Conservation (phyloP, 805 yeast genomes). For the Kuraishia floccosa region DNA sequence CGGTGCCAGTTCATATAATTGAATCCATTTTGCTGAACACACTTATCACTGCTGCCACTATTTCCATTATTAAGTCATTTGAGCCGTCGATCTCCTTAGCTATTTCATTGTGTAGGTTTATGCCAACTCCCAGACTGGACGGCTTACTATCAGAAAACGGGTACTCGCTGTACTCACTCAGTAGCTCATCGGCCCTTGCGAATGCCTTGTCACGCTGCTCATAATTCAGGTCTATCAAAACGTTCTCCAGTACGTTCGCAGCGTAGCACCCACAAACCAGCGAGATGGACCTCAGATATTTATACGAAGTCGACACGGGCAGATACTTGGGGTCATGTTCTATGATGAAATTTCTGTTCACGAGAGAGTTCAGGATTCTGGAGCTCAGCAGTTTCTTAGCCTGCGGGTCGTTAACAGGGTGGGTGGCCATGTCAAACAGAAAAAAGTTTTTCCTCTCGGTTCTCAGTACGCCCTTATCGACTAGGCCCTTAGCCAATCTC, state of each 20-base stretch:
- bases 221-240: slow-evolving; percentile 61
- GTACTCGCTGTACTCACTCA: slow-evolving; percentile 71
- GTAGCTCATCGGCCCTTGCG: slow-evolving; percentile 85
- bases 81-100: slow-evolving; percentile 36
- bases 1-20: slow-evolving; percentile 41
- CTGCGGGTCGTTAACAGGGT: slow-evolving; percentile 80
- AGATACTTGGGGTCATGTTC: slow-evolving; percentile 49
- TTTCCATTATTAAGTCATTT: slow-evolving; percentile 66
- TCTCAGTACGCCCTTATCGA: slow-evolving; percentile 91
- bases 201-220: slow-evolving; percentile 90
- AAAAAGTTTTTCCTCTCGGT: slow-evolving; percentile 93
- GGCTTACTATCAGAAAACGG: slow-evolving; percentile 54
- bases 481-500: slow-evolving; percentile 90
- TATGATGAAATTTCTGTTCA: slow-evolving; percentile 57
- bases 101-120: slow-evolving; percentile 47
- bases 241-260: slow-evolving; percentile 92
- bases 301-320: slow-evolving; percentile 56
- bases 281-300: slow-evolving; percentile 66
- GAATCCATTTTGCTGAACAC: slow-evolving; percentile 92
- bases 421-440: slow-evolving; percentile 97
- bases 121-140: slow-evolving; percentile 59
- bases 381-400: slow-evolving; percentile 75
- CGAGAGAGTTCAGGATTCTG: slow-evolving; percentile 59
- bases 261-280: slow-evolving; percentile 87
- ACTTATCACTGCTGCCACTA: slow-evolving; percentile 83